phyloP scores from a whole-genome alignment of 2,329 filamentous ascomycete genomes.

The Pseudogymnoascus sp. region DNA sequence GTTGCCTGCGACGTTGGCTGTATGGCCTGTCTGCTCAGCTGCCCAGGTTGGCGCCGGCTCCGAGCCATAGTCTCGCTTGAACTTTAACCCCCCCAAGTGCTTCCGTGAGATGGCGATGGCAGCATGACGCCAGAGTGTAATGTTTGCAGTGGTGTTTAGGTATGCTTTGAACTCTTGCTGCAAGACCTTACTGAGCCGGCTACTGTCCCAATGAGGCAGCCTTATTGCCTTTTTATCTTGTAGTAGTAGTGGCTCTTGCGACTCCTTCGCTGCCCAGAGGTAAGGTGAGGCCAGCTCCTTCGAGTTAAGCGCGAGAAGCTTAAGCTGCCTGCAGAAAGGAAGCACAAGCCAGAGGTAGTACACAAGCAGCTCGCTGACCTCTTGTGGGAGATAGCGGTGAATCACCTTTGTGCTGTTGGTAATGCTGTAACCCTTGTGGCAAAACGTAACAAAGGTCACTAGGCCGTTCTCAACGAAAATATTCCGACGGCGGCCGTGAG shows the following conservation, averaged over 20 bases:
- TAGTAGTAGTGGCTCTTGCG: too few species aligned
- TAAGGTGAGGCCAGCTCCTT: too few species aligned
- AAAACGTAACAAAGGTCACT: conserved; percentile 18
- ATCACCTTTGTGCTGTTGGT: conserved; percentile 20
- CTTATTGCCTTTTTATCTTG: too few species aligned
- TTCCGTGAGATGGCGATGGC: neutral
- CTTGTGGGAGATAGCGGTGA: conserved; percentile 20
- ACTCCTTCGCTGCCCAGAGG: too few species aligned
- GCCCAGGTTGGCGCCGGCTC: too few species aligned
- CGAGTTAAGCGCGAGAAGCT: too few species aligned
- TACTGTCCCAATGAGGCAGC: neutral
- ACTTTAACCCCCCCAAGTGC: neutral
- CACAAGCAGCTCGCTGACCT: conserved; percentile 21
- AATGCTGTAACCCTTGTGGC: conserved; percentile 19
- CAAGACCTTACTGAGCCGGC: neutral
- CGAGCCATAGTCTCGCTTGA: neutral
- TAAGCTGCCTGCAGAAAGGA: too few species aligned
- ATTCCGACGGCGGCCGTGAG: neutral
- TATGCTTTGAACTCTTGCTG: neutral
- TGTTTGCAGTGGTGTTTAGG: neutral
- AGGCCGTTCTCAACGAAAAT: neutral
- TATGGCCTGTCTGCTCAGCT: too few species aligned
- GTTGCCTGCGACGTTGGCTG: neutral
- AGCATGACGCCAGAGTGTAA: neutral
- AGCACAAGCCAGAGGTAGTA: too few species aligned